Conservation (phyloP, 2,329 filamentous ascomycete species). For the Venturia pyrina region DNA sequence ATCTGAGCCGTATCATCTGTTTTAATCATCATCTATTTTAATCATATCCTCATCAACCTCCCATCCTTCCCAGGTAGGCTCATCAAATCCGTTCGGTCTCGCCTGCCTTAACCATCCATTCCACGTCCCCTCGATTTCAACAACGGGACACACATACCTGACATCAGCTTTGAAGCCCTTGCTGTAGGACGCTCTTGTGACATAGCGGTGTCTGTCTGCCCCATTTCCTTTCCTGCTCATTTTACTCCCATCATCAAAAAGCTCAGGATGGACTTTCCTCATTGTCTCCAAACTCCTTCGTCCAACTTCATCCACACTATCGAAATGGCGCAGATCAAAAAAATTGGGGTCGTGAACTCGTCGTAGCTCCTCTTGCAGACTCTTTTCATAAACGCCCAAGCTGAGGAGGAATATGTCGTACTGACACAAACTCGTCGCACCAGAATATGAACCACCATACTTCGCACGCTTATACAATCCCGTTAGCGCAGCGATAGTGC, state of each 20-base stretch:
- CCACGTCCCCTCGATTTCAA: constrained; percentile 37
- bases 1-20: not conserved
- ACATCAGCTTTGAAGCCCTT: constrained; percentile 33
- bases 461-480: constrained; percentile 55
- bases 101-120: constrained; percentile 39
- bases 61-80: constrained; percentile 38
- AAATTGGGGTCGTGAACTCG: constrained; percentile 42
- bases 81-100: constrained; percentile 43
- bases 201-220: not conserved
- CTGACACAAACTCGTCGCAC: constrained; percentile 54
- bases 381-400: constrained; percentile 45
- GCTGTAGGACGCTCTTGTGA: constrained; percentile 30
- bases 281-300: constrained; percentile 47
- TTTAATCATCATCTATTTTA: too few species aligned
- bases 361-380: constrained; percentile 44
- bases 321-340: constrained; percentile 46
- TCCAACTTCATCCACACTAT: constrained; percentile 57
- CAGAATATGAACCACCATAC: constrained; percentile 55
- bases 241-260: constrained; percentile 33
- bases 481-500: constrained; percentile 54
- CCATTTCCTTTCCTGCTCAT: constrained; percentile 6
- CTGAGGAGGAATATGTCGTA: constrained; percentile 58
- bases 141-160: constrained; percentile 37
- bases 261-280: constrained; percentile 41
- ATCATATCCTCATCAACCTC: constrained; percentile 30